A percentile compares a stretch with the other conserved stretches of the same genome.
Conservation (phyloP, 75 land plant genomes). For the Isoetes taiwanensis region DNA sequence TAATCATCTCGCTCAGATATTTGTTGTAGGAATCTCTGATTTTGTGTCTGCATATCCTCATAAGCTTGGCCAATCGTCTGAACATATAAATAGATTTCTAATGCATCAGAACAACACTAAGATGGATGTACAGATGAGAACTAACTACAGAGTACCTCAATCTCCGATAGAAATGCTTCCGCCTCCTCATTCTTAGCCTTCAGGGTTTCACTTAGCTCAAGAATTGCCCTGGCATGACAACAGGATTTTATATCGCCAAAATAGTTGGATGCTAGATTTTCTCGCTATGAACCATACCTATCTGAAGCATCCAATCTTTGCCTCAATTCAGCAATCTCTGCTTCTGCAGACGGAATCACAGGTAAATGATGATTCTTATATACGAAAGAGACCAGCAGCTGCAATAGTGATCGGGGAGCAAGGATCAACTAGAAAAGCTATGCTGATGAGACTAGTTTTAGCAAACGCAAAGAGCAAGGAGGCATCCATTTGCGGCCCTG, state of each 20-base stretch:
- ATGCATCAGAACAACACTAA: no score
- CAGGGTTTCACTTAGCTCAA: conserved; percentile 45
- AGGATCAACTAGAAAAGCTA: no score
- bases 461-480: no score
- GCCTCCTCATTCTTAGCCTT: conserved; percentile 80
- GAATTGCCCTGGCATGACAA: not conserved
- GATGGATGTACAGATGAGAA: no score
- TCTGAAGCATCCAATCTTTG: conserved; percentile 58
- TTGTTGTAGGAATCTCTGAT: conserved; percentile 77
- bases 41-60: conserved; percentile 95
- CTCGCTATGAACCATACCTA: conserved; percentile 62
- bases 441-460: no score
- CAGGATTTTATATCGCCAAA: not conserved
- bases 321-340: conserved; percentile 75
- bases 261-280: no score
- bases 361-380: no score
- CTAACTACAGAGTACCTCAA: conserved; percentile 72
- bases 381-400: no score
- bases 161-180: conserved; percentile 78
- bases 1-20: conserved; percentile 96
- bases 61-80: conserved; percentile 99
- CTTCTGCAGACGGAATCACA: no score
- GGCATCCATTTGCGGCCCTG: no score
- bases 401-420: no score
- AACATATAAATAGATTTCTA: no score